phyloP scores from a whole-genome alignment of 2,329 filamentous ascomycete genomes.

The Metarhizium guizhouense region DNA sequence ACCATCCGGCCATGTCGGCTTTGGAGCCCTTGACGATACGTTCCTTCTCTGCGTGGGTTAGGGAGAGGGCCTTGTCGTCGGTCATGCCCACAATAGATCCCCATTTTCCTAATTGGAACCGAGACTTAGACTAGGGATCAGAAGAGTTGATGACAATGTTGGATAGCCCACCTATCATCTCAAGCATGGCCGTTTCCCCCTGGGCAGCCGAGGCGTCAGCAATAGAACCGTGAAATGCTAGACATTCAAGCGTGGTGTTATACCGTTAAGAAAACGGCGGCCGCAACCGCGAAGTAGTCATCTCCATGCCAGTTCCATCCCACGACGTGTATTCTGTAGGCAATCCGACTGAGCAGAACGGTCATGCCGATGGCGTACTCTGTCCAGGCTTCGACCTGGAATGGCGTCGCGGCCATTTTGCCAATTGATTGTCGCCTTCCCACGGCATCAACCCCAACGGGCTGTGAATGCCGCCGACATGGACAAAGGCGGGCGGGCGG shows the following conservation, averaged over 20 bases:
- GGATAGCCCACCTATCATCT: conserved; percentile 21
- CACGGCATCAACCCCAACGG: too few species aligned
- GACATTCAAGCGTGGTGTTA: conserved; percentile 1
- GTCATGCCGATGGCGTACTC: conserved; percentile 31
- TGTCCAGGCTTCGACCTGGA: conserved; percentile 33
- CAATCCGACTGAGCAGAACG: conserved; percentile 29
- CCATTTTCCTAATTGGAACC: conserved; percentile 10
- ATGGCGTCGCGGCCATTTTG: conserved; percentile 23
- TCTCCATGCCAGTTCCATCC: conserved; percentile 33
- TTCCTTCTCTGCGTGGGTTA: conserved; percentile 8
- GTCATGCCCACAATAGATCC: conserved; percentile 15
- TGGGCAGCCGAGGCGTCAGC: not conserved
- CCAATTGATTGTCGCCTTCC: too few species aligned
- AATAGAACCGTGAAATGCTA: not conserved
- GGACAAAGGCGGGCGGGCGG: too few species aligned
- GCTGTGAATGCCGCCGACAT: too few species aligned
- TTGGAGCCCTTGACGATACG: conserved; percentile 14
- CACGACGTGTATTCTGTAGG: conserved; percentile 27
- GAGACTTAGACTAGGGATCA: too few species aligned
- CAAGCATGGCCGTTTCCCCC: conserved; percentile 21
- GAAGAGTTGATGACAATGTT: not conserved
- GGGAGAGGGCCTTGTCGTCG: conserved; percentile 9
- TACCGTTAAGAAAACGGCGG: conserved; percentile 30
- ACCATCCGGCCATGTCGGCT: conserved; percentile 22
- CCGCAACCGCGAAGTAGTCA: conserved; percentile 29